Evolutionary conservation across 2,329 filamentous ascomycete genomes (phyloP), one percentile per base, ranked within the genome.

Genomic region (Orbilia ellipsospora): DNA sequence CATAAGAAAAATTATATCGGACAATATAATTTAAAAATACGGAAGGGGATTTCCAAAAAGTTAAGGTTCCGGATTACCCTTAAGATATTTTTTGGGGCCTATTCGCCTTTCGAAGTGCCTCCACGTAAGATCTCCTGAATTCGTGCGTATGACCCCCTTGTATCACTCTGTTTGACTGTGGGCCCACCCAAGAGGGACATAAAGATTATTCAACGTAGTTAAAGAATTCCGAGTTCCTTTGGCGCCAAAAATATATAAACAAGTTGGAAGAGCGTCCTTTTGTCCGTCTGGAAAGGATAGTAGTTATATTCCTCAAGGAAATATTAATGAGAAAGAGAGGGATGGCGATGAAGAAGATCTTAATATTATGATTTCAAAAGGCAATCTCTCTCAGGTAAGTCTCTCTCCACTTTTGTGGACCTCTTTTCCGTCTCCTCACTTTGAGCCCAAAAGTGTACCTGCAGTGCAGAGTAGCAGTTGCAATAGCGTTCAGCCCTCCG

Each of bases 51-150:
- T 44, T 69, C 65, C 48, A 55, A 42, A 55, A 42, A 55, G 31
- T 36, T 36, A 36, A 36, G 31, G 31, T 36, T 55, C 52, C 26
- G 26, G 4, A n/a, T 16, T 59, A 18, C 52, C 13, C 44, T 36
- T 36, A 48, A 48, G 26, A 62, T 55, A 44, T 61, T 55, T 55
- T 31, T 56, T 36, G 2, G 1, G 31, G 6, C 10, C 31, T 36
- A 36, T 56, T 40, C n/a, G 56, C 26, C 48, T 26, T 67, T 45
- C 62, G 57, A 31, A 57, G 52, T 60, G 56, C 51, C 65, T 52
- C 45, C 45, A 54, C 51, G 70, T 74, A 42, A 67, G 62, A 63
- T 74, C 63, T 74, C 63, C 63, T 74, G 63, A 68, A 54, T 68
- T 65, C 65, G 44, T 50, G 52, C n/a, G 28, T 63, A 28, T 45